phyloP scores from a whole-genome alignment of 805 yeast genomes.

The Candida vartiovaarae region DNA sequence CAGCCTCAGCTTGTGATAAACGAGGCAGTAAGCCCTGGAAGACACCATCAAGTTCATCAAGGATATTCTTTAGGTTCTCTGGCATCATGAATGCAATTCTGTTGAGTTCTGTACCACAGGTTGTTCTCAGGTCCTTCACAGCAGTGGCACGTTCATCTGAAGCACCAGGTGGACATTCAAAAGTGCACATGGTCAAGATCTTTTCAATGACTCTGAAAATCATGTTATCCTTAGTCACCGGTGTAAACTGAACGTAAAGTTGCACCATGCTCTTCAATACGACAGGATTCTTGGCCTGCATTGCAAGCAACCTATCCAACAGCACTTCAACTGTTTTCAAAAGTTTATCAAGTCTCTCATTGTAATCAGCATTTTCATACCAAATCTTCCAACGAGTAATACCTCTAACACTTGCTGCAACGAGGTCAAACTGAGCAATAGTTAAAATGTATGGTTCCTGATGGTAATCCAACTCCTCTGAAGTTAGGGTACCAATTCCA shows the following conservation, averaged over 20 bases:
- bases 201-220: slow-evolving; percentile 83
- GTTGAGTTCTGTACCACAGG: slow-evolving; percentile 92
- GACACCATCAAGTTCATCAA: slow-evolving; percentile 75
- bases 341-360: slow-evolving; percentile 45
- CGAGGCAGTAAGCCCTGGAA: slow-evolving; percentile 66
- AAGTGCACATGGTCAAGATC: slow-evolving; percentile 76
- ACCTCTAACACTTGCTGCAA: slow-evolving; percentile 88
- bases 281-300: slow-evolving; percentile 75
- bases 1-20: slow-evolving; percentile 84
- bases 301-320: slow-evolving; percentile 66
- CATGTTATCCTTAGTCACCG: slow-evolving; percentile 73
- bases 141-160: slow-evolving; percentile 73
- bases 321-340: slow-evolving; percentile 55
- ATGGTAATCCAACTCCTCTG: slow-evolving; percentile 45
- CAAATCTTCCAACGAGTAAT: slow-evolving; percentile 93
- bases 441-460: slow-evolving; percentile 71
- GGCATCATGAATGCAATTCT: slow-evolving; percentile 94
- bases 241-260: slow-evolving; percentile 90
- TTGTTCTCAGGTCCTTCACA: slow-evolving; percentile 79
- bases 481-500: slow-evolving; percentile 58
- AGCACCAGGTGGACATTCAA: slow-evolving; percentile 61
- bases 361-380: slow-evolving; percentile 54
- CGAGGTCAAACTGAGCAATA: slow-evolving; percentile 73
- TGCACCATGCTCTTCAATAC: slow-evolving; percentile 81
- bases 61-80: slow-evolving; percentile 73